Evolutionary conservation across 2,329 filamentous ascomycete species (phyloP), one percentile per base, ranked within the genome.

Genomic region (Fusarium annulatum): DNA sequence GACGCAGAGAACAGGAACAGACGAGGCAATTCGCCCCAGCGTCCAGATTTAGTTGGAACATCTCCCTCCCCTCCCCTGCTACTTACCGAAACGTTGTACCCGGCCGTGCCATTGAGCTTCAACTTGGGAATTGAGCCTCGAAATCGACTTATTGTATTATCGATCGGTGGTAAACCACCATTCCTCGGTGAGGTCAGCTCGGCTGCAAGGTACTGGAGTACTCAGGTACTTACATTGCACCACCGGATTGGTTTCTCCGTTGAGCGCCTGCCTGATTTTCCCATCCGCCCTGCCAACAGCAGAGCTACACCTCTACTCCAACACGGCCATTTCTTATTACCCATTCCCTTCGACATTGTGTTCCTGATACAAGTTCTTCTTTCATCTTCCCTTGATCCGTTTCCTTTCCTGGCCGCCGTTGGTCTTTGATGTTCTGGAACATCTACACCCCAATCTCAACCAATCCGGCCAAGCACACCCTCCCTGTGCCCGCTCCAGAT

Each of bases 221-320:
- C 48, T 21, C 49, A 36, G 49, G 30, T 12, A 10, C n/a, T 52
- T 57, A 3, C 66, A 26, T 26, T 61, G 52, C 67, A 52, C 21
- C 41, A 8, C 67, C 67, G 71, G 63, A 62, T 69, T 52, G 63
- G 56, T 60, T 73, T 62, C 71, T 74, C 71, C 71, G 53, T 67
- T 45, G 26, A 46, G 46, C 41, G 57, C 53, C 60, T 65, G 61
- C 58, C 71, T 64, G 58, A 41, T 30, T 41, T 39, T 39, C 39
- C 48, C 56, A 39, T 33, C 26, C 21, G 21, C 15, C 33, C 42
- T 48, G 42, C 55, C 48, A 42, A 30, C 38, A 41, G 3, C n/a
- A 36, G n/a, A 57, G 19, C 30, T 61, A 53, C 33, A 36, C 7
- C 48, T 70, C 18, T 28, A 21, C 43, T 42, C 34, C 12, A 36